phyloP scores from a whole-genome alignment of 2,329 filamentous ascomycete genomes.

The Beauveria sp. region DNA sequence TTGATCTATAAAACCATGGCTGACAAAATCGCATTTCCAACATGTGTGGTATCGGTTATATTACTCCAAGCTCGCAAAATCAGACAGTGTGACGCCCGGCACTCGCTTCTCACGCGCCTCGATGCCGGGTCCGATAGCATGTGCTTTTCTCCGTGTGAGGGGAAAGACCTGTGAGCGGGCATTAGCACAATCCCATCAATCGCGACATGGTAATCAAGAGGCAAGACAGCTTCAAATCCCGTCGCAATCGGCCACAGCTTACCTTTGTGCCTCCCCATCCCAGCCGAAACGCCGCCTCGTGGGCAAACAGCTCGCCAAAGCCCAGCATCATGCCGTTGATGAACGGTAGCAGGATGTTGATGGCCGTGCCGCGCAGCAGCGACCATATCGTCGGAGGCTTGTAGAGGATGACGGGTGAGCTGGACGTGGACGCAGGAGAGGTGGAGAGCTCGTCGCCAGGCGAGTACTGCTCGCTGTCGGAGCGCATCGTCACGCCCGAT shows the following conservation, averaged over 20 bases:
- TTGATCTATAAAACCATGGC: not conserved
- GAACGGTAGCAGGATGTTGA: constrained; percentile 92
- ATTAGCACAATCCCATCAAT: not conserved
- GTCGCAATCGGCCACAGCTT: constrained; percentile 22
- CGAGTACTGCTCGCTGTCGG: constrained; percentile 78
- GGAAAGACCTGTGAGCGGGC: constrained; percentile 45
- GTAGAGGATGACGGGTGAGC: constrained; percentile 74
- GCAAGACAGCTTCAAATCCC: not conserved
- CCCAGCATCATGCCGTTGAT: constrained; percentile 98
- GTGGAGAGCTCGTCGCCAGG: constrained; percentile 53
- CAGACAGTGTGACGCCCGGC: constrained; percentile 41
- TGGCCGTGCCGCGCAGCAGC: constrained; percentile 77
- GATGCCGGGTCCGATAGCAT: constrained; percentile 72
- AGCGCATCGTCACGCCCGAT: constrained; percentile 69
- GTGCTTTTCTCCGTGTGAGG: constrained; percentile 50
- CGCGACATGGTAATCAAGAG: not conserved
- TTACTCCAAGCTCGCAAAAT: constrained; percentile 54
- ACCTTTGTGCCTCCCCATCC: constrained; percentile 96
- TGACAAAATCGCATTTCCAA: not conserved
- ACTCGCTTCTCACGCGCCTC: constrained; percentile 62
- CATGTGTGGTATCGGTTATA: not conserved
- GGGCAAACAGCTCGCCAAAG: constrained; percentile 93
- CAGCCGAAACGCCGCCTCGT: constrained; percentile 86
- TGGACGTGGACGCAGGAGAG: constrained; percentile 46
- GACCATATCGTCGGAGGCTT: constrained; percentile 82